These are phyloP conservation scores for Lepidium sativum DNA, from an alignment of 345 rosid genomes.

Conservation along the genomic window DNA sequence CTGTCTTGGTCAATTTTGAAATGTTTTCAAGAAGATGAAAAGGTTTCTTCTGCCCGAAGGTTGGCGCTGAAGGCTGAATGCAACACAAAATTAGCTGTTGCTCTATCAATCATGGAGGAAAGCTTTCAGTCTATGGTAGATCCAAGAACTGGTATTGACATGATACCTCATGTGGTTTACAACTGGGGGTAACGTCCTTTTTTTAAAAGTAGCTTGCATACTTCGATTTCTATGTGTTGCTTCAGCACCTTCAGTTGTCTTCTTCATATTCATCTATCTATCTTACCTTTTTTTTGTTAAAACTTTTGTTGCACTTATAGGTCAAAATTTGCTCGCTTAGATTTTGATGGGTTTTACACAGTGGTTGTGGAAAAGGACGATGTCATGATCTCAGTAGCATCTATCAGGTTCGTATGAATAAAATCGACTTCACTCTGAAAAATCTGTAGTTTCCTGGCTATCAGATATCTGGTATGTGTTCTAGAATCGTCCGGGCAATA, in stretches of 20 bases:
- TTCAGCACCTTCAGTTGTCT: neutral
- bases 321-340: conserved; percentile 73
- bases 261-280: neutral
- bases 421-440: neutral
- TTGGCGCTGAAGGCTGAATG: conserved; percentile 85
- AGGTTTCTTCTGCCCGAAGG: conserved; percentile 60
- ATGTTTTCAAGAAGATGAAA: conserved; percentile 78
- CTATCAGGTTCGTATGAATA: conserved; percentile 57
- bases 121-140: conserved; percentile 93
- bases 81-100: conserved; percentile 85
- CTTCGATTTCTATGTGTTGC: neutral
- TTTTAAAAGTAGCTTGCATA: conserved; percentile 9
- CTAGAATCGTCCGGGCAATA: neutral
- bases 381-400: conserved; percentile 72
- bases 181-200: conserved; percentile 63
- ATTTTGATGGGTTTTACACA: conserved; percentile 80
- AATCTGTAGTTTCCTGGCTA: neutral
- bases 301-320: conserved; percentile 36
- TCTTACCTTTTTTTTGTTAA: neutral
- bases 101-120: conserved; percentile 90
- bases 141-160: conserved; percentile 85
- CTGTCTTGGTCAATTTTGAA: conserved; percentile 71
- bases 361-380: conserved; percentile 84
- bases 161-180: conserved; percentile 86
- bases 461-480: neutral